A percentile compares a stretch with the other conserved stretches of the same genome.
These are phyloP conservation scores for Scutellaria baicalensis DNA, from an alignment of 257 asterid genomes.

Conservation along the genomic window DNA sequence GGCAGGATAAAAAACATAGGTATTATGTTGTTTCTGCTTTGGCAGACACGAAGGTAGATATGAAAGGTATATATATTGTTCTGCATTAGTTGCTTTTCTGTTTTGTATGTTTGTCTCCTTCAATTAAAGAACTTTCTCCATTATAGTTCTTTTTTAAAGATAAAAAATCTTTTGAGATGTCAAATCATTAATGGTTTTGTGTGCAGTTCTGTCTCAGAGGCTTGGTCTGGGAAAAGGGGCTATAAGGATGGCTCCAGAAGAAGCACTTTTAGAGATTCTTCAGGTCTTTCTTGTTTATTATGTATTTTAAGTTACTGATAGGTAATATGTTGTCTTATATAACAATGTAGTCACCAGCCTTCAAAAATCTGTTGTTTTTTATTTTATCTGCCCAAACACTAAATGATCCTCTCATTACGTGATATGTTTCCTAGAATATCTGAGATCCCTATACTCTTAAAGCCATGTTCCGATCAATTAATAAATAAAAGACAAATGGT, in stretches of 20 bases:
- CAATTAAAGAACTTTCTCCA: not conserved
- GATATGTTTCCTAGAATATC: not conserved
- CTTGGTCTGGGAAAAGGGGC: slow-evolving; percentile 99
- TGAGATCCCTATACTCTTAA: not conserved
- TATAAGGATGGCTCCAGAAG: slow-evolving; percentile 91
- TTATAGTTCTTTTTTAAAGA: not conserved
- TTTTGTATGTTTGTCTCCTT: not conserved
- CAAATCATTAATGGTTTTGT: slow-evolving; percentile 7
- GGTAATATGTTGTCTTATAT: not conserved
- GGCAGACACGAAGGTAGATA: slow-evolving; percentile 76
- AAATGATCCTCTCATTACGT: not conserved
- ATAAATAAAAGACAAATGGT: not conserved
- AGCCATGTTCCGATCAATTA: not conserved
- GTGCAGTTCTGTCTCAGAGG: slow-evolving; percentile 88
- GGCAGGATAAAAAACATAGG: slow-evolving; percentile 88
- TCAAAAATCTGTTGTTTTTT: not conserved
- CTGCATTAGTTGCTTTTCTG: not conserved
- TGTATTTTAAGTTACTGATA: not conserved
- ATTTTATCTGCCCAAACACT: not conserved
- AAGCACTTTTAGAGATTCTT: slow-evolving; percentile 75
- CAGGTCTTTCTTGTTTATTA: slow-evolving; percentile 39
- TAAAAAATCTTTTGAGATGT: not conserved
- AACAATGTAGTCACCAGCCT: not conserved
- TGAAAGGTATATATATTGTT: slow-evolving; percentile 51
- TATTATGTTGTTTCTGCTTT: slow-evolving; percentile 80